Percentiles rank a stretch among this genome's conserved stretches.
These are phyloP conservation scores for Aspergillus hortae DNA, from an alignment of 2,329 filamentous ascomycete genomes.

Conservation along the genomic window DNA sequence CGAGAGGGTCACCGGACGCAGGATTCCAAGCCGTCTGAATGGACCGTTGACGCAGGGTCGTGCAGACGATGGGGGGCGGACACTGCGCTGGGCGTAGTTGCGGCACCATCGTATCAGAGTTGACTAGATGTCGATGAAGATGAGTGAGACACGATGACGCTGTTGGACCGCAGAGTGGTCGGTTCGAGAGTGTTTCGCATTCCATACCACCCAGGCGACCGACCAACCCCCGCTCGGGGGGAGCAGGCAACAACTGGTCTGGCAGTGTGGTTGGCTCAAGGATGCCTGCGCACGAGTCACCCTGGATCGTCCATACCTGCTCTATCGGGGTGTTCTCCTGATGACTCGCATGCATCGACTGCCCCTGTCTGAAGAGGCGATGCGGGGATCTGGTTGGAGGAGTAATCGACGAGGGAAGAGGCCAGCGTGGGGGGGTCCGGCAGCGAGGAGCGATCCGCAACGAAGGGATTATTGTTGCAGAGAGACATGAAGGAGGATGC, in stretches of 20 bases:
- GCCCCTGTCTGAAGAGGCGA: not conserved
- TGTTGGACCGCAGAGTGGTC: not conserved
- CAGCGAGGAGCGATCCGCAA: not conserved
- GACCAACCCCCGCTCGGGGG: too few relatives aligned
- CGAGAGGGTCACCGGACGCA: constrained; percentile 2
- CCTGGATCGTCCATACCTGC: not conserved
- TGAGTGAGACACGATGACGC: too few relatives aligned
- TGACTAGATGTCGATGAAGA: too few relatives aligned
- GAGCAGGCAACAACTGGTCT: not conserved
- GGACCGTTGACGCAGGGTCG: constrained; percentile 2
- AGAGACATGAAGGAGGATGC: not conserved
- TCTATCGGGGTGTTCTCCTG: constrained; percentile 5
- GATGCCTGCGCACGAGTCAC: not conserved
- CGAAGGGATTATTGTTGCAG: not conserved
- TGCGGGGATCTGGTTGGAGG: not conserved
- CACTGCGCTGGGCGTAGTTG: too few relatives aligned
- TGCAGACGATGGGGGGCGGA: not conserved
- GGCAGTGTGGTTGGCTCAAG: too few relatives aligned
- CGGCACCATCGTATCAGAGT: too few relatives aligned
- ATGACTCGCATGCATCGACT: constrained; percentile 11
- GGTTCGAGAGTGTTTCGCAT: not conserved
- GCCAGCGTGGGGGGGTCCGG: constrained; percentile 3
- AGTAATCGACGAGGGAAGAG: not conserved
- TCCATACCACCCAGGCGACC: not conserved
- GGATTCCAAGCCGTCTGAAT: not conserved